These are phyloP conservation scores for Nidula microcarpa DNA, from an alignment of 768 basidiomycete species.

Conservation along the genomic window DNA sequence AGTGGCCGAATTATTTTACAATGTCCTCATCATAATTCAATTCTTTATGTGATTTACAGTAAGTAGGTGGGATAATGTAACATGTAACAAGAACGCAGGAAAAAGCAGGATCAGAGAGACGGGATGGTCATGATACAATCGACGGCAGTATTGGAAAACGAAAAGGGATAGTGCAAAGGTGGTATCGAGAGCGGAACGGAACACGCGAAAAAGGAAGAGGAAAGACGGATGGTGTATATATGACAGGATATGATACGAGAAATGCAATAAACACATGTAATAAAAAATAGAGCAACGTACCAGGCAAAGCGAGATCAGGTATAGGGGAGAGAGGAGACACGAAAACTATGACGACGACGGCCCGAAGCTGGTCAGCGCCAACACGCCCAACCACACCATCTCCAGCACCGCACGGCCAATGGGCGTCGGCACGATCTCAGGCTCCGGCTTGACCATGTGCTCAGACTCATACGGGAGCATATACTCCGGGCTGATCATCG, in stretches of 20 bases:
- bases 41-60: not conserved
- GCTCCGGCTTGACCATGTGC: conserved; percentile 36
- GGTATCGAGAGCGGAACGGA: not conserved
- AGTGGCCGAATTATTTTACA: not conserved
- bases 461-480: conserved; percentile 18
- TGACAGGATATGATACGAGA: not conserved
- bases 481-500: not conserved
- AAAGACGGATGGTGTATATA: not conserved
- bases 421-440: conserved; percentile 43
- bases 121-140: not conserved
- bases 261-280: not conserved
- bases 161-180: not conserved
- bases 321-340: not conserved
- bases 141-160: not conserved
- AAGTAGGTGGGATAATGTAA: not conserved
- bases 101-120: not conserved
- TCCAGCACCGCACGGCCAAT: conserved; percentile 52
- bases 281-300: not conserved
- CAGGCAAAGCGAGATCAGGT: not conserved
- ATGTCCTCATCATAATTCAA: not conserved
- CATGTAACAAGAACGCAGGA: not conserved
- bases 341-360: conserved; percentile 6
- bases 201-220: not conserved
- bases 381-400: conserved; percentile 52
- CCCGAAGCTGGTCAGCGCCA: conserved; percentile 52